These are phyloP conservation scores for Panicum virgatum DNA, from an alignment of 202 grass and related monocot genomes.

Conservation along the genomic window DNA sequence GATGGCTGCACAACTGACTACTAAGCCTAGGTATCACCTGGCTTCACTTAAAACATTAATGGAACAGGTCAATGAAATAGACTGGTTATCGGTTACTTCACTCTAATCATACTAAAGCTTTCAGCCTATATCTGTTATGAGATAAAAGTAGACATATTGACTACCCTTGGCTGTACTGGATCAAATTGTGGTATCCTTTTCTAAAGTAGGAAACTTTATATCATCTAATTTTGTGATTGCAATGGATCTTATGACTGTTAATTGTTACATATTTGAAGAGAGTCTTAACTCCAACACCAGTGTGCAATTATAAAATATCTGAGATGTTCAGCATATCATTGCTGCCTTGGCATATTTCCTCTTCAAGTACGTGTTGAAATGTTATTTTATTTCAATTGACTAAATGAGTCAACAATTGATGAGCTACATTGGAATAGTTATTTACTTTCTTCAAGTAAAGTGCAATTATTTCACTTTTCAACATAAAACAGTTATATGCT, in stretches of 20 bases:
- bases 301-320: not conserved
- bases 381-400: constrained; percentile 19
- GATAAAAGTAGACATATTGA: no score
- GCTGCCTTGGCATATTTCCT: not conserved
- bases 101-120: no score
- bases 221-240: not conserved
- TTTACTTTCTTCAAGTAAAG: not conserved
- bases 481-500: not conserved
- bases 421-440: not conserved
- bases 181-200: not conserved
- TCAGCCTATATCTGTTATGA: no score
- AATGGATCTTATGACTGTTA: not conserved
- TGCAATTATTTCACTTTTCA: not conserved
- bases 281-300: not conserved
- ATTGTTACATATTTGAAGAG: not conserved
- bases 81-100: no score
- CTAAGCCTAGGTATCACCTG: no score
- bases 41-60: no score
- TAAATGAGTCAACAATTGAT: not conserved
- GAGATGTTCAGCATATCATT: constrained; percentile 13
- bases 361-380: not conserved
- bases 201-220: not conserved
- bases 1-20: no score
- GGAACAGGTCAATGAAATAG: no score
- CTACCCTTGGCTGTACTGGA: no score